Percentiles rank a stretch among this genome's conserved stretches.
These are phyloP conservation scores for Macrolepiota fuliginosa DNA, from an alignment of 768 basidiomycete species.

Conservation along the genomic window DNA sequence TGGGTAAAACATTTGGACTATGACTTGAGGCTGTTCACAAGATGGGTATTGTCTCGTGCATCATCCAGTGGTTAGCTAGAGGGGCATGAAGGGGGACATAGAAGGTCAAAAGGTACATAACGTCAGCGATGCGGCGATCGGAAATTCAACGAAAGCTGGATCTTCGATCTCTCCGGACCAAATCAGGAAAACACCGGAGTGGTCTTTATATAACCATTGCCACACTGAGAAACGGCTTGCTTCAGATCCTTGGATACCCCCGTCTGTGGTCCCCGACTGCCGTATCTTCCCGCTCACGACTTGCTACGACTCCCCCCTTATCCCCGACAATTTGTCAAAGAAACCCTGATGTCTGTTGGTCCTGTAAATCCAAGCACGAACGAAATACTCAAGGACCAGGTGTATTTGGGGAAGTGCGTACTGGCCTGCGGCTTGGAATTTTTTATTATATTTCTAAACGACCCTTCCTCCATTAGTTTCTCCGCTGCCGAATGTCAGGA, in stretches of 20 bases:
- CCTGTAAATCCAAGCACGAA: slow-evolving; percentile 14
- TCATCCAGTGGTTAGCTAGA: not conserved
- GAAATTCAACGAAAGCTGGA: not conserved
- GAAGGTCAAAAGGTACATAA: not conserved
- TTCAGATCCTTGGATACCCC: not conserved
- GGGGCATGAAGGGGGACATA: not conserved
- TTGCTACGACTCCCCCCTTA: not conserved
- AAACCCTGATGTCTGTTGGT: not conserved
- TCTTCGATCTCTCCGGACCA: not conserved
- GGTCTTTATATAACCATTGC: not conserved
- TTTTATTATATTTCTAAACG: not conserved
- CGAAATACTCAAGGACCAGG: slow-evolving; percentile 34
- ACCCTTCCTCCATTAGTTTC: slow-evolving; percentile 24
- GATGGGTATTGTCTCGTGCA: not conserved
- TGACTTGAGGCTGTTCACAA: not conserved
- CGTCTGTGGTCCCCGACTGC: not conserved
- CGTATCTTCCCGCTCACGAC: not conserved
- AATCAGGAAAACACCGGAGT: not conserved
- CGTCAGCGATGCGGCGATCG: not conserved
- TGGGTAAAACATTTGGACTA: not conserved
- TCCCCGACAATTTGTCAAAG: not conserved
- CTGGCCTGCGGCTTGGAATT: not conserved
- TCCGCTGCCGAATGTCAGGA: slow-evolving; percentile 32
- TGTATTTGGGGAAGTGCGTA: slow-evolving; percentile 44
- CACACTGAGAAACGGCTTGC: not conserved